phyloP scores from a whole-genome alignment of 164 flowering plant genomes.

The Aristolochia contorta region DNA sequence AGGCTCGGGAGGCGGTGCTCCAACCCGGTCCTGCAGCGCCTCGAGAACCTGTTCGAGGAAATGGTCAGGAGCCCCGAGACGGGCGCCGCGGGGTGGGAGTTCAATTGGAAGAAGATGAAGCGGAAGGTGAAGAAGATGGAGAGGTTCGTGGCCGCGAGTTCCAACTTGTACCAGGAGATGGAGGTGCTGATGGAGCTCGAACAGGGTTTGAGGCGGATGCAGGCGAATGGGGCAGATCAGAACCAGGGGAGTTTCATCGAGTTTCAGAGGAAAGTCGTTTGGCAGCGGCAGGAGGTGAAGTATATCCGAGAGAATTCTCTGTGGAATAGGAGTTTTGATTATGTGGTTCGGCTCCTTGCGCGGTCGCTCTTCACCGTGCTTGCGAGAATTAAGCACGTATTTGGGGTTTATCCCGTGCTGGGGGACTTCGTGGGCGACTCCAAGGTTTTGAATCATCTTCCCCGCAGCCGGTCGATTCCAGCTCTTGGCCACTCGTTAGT shows the following conservation, averaged over 20 bases:
- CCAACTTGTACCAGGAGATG: constrained; percentile 72
- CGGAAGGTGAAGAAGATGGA: constrained; percentile 81
- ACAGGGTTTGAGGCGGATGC: constrained; percentile 63
- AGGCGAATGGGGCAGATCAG: constrained; percentile 25
- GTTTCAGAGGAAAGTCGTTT: constrained; percentile 53
- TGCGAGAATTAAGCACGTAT: constrained; percentile 56
- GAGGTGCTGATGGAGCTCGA: constrained; percentile 71
- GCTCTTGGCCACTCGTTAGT: constrained; percentile 38
- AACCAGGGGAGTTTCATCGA: constrained; percentile 36
- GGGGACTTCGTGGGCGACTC: constrained; percentile 15
- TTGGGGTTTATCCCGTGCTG: constrained; percentile 33
- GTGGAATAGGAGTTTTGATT: constrained; percentile 73
- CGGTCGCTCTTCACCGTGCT: constrained; percentile 65
- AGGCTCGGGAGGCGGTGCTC: constrained; percentile 60
- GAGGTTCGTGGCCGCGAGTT: constrained; percentile 34
- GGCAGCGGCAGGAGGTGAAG: constrained; percentile 73
- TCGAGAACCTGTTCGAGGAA: constrained; percentile 50
- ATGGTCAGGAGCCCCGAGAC: constrained; percentile 24
- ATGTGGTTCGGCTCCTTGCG: constrained; percentile 47
- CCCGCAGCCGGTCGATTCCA: constrained; percentile 54
- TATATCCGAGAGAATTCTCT: constrained; percentile 46
- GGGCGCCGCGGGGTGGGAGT: constrained; percentile 31
- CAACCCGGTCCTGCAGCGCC: constrained; percentile 46
- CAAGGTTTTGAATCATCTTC: constrained; percentile 15
- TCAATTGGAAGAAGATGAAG: constrained; percentile 70